Conservation (phyloP, 352 stramenopile species). For the Thalassiosira livingstoniorum region DNA sequence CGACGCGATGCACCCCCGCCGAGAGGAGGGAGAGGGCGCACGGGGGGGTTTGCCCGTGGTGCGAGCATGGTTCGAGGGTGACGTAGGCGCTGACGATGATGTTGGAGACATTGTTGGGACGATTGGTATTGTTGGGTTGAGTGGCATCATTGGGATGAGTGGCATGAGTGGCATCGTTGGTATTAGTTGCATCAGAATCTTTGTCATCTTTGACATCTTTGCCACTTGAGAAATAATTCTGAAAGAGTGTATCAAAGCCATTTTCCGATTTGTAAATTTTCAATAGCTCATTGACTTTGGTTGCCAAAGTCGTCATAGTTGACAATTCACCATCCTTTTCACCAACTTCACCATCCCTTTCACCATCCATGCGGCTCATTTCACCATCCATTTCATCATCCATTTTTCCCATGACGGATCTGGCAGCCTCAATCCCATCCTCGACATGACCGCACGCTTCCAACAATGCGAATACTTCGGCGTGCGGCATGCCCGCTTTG, state of each 20-base stretch:
- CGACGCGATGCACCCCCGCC: slow-evolving; percentile 71
- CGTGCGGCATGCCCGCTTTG: slow-evolving; percentile 86
- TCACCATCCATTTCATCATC: not conserved
- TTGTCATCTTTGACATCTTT: slow-evolving; percentile 9
- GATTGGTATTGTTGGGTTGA: slow-evolving; percentile 56
- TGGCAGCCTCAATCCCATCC: slow-evolving; percentile 65
- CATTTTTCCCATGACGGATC: slow-evolving; percentile 51
- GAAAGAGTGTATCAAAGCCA: not conserved
- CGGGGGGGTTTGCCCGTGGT: slow-evolving; percentile 87
- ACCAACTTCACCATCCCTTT: slow-evolving; percentile 13
- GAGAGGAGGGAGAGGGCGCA: slow-evolving; percentile 84
- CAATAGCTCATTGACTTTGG: slow-evolving; percentile 7
- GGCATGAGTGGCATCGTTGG: slow-evolving; percentile 44
- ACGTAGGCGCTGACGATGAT: slow-evolving; percentile 87
- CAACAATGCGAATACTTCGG: slow-evolving; percentile 86
- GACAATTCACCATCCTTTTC: no score
- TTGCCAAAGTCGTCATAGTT: not conserved
- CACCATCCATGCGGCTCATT: not conserved
- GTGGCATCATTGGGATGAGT: slow-evolving; percentile 12
- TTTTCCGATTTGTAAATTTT: slow-evolving; percentile 10
- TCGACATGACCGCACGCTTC: slow-evolving; percentile 78
- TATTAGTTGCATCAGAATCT: slow-evolving; percentile 54
- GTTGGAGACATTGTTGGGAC: slow-evolving; percentile 36
- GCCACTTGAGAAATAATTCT: not conserved
- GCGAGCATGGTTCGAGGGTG: slow-evolving; percentile 89